Conservation (phyloP, 148 eudicot species). For the Oxyria digyna region DNA sequence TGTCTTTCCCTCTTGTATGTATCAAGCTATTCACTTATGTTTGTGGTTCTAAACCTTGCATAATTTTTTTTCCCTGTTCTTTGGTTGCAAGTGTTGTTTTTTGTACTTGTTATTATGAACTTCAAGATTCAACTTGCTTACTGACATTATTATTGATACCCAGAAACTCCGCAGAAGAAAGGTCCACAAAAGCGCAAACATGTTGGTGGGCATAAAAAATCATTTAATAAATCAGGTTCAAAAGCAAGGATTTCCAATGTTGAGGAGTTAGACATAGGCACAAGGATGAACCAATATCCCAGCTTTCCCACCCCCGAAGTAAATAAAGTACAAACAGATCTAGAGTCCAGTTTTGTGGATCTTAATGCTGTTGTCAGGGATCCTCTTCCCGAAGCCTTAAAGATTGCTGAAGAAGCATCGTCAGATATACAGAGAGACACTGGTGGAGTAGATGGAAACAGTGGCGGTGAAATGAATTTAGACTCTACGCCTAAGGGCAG, state of each 20-base stretch:
- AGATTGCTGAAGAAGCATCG: conserved; percentile 1
- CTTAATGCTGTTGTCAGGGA: conserved; percentile 42
- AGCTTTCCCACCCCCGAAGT: conserved; percentile 19
- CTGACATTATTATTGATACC: background rate
- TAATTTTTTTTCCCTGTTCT: background rate
- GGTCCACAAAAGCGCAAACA: conserved; percentile 27
- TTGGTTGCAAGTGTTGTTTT: background rate
- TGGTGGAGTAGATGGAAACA: background rate
- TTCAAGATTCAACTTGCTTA: background rate
- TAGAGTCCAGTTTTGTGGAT: conserved; percentile 28
- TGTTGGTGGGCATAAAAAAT: conserved; percentile 25
- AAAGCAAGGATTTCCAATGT: conserved; percentile 27
- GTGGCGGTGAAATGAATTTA: background rate
- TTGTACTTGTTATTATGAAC: background rate
- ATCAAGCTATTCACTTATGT: background rate
- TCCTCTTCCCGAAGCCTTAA: conserved; percentile 34
- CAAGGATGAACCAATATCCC: conserved; percentile 8
- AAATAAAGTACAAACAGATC: conserved; percentile 25
- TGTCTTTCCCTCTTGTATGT: too few relatives aligned
- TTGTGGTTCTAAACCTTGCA: background rate
- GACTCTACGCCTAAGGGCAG: background rate
- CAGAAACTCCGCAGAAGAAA: conserved; percentile 22
- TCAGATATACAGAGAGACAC: background rate
- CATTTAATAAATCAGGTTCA: background rate
- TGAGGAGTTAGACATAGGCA: conserved; percentile 14